Conservation (phyloP, 2,329 filamentous ascomycete genomes). For the Tolypocladium capitatum region DNA sequence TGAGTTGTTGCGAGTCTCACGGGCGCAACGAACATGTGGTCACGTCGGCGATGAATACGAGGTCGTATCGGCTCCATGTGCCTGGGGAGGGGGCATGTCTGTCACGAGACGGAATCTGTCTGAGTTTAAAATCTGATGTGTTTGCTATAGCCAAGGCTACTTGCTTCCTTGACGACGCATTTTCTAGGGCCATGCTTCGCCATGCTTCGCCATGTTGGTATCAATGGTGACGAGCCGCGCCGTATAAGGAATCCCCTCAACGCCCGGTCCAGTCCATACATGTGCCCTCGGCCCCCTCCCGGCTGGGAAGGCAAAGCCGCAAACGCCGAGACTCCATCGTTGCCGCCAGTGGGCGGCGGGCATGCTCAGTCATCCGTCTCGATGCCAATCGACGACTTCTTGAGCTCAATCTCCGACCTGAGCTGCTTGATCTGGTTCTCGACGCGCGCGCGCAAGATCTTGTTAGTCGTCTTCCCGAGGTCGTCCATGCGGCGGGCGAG, state of each 20-base stretch:
- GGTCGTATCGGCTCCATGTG: too few species aligned
- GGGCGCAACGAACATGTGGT: background rate
- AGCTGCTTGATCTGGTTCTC: slow-evolving; percentile 35
- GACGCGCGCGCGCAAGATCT: slow-evolving; percentile 36
- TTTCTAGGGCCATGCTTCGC: background rate
- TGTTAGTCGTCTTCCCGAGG: slow-evolving; percentile 28
- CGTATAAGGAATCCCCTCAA: background rate
- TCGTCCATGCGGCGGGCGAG: slow-evolving; percentile 31
- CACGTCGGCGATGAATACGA: too few species aligned
- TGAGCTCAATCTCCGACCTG: slow-evolving; percentile 30
- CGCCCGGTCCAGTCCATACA: background rate
- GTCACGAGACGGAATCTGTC: background rate
- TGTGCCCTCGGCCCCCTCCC: too few species aligned
- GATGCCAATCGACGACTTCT: slow-evolving; percentile 29
- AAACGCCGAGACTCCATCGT: background rate
- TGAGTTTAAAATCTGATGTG: background rate
- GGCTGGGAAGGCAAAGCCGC: background rate
- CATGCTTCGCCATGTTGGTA: background rate
- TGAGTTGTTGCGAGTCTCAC: background rate
- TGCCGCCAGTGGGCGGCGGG: background rate
- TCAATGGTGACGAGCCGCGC: background rate
- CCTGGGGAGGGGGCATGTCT: too few species aligned
- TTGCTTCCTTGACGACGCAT: too few species aligned
- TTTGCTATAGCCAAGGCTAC: background rate
- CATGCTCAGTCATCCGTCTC: slow-evolving; percentile 21